These are phyloP conservation scores for Phytophthora cajani DNA, from an alignment of 352 stramenopile genomes.

Conservation along the genomic window DNA sequence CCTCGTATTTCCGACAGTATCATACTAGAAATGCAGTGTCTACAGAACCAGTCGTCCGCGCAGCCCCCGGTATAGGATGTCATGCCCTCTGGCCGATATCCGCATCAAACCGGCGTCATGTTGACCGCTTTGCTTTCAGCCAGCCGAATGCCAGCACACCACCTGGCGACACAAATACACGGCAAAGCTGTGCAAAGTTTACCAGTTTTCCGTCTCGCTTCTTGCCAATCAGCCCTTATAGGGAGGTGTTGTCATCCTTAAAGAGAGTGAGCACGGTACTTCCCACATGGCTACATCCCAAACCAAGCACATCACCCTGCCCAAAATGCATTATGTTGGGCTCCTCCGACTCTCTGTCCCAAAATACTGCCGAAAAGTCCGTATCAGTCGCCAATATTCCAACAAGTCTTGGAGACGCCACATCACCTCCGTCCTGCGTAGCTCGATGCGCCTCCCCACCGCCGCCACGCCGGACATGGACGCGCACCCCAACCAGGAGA, in stretches of 20 bases:
- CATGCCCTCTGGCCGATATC: not conserved
- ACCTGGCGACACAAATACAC: not conserved
- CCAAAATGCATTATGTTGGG: slow-evolving; percentile 7
- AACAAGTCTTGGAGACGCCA: not conserved
- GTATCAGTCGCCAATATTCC: slow-evolving; percentile 22
- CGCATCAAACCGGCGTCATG: not conserved
- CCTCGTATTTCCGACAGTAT: too few relatives aligned
- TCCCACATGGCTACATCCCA: not conserved
- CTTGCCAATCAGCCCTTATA: slow-evolving; percentile 1
- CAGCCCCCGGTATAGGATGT: not conserved
- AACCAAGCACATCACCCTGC: not conserved
- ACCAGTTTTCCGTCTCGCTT: not conserved
- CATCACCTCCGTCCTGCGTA: not conserved
- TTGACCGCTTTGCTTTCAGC: not conserved
- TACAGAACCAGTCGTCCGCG: too few relatives aligned
- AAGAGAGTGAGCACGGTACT: not conserved
- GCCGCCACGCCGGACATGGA: slow-evolving; percentile 19
- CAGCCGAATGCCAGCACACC: not conserved
- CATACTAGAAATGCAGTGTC: too few relatives aligned
- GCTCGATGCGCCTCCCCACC: slow-evolving; percentile 21
- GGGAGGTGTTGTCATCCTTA: not conserved
- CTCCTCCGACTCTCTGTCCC: not conserved
- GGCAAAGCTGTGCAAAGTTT: not conserved
- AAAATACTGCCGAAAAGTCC: slow-evolving; percentile 14
- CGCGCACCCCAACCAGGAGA: slow-evolving; percentile 26